phyloP scores from a whole-genome alignment of 2,329 filamentous ascomycete genomes.

The Rhynchosporium agropyri region DNA sequence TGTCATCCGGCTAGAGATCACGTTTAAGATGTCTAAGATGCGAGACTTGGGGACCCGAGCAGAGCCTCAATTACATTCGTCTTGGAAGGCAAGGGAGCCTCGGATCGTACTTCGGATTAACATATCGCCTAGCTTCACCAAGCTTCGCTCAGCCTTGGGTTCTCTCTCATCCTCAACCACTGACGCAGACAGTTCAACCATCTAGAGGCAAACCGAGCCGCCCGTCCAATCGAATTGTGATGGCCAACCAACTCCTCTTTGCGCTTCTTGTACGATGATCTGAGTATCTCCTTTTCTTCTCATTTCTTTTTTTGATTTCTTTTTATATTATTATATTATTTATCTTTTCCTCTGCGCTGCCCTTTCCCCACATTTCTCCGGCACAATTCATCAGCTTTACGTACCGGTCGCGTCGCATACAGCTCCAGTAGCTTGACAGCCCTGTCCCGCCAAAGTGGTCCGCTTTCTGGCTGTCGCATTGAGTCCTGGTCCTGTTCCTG shows the following conservation, averaged over 20 bases:
- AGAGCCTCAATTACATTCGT: too few relatives aligned
- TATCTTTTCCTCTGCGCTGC: background rate
- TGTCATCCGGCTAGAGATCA: constrained; percentile 25
- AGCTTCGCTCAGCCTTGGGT: background rate
- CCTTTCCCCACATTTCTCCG: background rate
- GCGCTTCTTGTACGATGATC: background rate
- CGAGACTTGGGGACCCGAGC: constrained; percentile 10
- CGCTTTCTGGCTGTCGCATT: constrained; percentile 49
- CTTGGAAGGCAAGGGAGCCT: background rate
- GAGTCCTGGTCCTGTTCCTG: constrained; percentile 80
- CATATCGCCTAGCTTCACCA: constrained; percentile 8
- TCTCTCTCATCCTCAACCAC: constrained; percentile 13
- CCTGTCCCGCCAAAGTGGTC: constrained; percentile 44
- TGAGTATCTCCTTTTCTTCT: background rate
- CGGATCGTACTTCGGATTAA: background rate
- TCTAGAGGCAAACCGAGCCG: constrained; percentile 1
- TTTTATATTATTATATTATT: background rate
- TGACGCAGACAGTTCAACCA: constrained; percentile 20
- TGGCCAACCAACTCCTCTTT: constrained; percentile 3
- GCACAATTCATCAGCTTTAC: constrained; percentile 10
- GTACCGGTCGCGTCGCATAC: background rate
- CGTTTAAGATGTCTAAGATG: constrained; percentile 24
- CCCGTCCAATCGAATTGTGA: constrained; percentile 13
- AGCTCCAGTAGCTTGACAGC: constrained; percentile 46
- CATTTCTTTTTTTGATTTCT: too few relatives aligned